Percentiles rank a stretch among this genome's conserved stretches.
phyloP scores from a whole-genome alignment of 1,284 basidiomycete species.

The Melampsora larici-populina region DNA sequence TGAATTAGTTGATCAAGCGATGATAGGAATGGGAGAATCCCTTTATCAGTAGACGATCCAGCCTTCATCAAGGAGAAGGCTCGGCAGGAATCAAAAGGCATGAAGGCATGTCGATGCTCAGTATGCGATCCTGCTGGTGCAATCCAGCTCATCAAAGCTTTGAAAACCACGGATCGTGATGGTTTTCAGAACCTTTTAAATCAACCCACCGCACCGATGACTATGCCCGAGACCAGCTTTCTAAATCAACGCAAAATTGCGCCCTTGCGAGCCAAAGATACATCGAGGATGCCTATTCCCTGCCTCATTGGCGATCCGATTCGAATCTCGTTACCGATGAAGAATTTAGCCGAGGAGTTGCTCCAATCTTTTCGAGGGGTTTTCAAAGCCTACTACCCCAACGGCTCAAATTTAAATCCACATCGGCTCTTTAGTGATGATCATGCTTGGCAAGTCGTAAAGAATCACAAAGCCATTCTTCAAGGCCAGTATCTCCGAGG shows the following conservation, averaged over 20 bases:
- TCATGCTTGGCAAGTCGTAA: not conserved
- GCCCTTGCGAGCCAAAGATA: not conserved
- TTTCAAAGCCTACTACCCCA: not conserved
- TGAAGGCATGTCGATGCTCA: constrained; percentile 1
- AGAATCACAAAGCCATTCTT: not conserved
- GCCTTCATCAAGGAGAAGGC: constrained; percentile 1
- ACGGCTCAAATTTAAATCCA: not conserved
- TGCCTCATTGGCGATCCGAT: not conserved
- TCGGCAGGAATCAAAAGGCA: not conserved
- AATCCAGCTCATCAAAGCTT: not conserved
- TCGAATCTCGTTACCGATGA: not conserved
- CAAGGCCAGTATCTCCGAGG: not conserved
- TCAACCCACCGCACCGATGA: not conserved
- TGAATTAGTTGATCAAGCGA: not conserved
- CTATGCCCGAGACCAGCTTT: not conserved
- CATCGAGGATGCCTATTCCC: not conserved
- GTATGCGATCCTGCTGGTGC: not conserved
- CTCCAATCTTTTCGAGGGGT: not conserved
- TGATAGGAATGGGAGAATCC: not conserved
- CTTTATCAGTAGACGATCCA: constrained; percentile 15
- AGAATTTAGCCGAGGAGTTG: not conserved
- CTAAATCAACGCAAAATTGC: not conserved
- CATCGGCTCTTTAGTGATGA: not conserved
- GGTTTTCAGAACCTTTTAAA: not conserved
- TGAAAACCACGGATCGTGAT: constrained; percentile 3